Conservation (phyloP, 2,329 filamentous ascomycete species). For the Botrytis cinerea region DNA sequence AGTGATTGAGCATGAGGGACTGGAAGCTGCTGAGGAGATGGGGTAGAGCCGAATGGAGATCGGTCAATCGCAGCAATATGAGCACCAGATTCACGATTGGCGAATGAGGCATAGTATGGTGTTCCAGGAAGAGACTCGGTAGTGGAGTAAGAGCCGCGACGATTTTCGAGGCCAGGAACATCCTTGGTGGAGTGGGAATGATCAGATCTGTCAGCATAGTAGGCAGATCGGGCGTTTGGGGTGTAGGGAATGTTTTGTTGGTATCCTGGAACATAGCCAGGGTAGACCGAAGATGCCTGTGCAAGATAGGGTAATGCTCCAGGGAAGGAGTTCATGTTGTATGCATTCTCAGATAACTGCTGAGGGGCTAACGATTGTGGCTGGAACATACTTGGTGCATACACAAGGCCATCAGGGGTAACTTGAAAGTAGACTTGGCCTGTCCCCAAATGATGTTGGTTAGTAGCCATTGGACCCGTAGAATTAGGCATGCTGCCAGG, state of each 20-base stretch:
- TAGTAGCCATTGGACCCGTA: conserved; percentile 34
- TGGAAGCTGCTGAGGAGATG: conserved; percentile 63
- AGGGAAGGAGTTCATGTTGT: conserved; percentile 36
- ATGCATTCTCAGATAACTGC: conserved; percentile 37
- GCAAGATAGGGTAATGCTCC: conserved; percentile 39
- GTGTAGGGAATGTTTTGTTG: conserved; percentile 40
- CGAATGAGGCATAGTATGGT: conserved; percentile 61
- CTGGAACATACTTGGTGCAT: conserved; percentile 40
- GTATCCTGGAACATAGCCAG: conserved; percentile 40
- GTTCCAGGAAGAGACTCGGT: conserved; percentile 67
- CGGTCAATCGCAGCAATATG: conserved; percentile 62
- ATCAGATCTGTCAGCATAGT: conserved; percentile 40
- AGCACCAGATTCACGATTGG: conserved; percentile 60
- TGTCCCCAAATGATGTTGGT: conserved; percentile 40
- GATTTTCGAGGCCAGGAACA: conserved; percentile 64
- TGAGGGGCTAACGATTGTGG: conserved; percentile 37
- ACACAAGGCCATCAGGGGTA: conserved; percentile 30
- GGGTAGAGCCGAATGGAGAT: conserved; percentile 63
- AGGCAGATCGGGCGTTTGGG: conserved; percentile 34
- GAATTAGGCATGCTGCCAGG: conserved; percentile 42
- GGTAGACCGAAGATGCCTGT: conserved; percentile 37
- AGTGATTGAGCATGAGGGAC: conserved; percentile 44
- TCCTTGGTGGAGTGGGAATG: conserved; percentile 43
- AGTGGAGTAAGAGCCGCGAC: conserved; percentile 67
- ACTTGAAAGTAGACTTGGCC: conserved; percentile 40